These are phyloP conservation scores for Achlya hypogyna DNA, from an alignment of 352 stramenopile species.

Conservation along the genomic window DNA sequence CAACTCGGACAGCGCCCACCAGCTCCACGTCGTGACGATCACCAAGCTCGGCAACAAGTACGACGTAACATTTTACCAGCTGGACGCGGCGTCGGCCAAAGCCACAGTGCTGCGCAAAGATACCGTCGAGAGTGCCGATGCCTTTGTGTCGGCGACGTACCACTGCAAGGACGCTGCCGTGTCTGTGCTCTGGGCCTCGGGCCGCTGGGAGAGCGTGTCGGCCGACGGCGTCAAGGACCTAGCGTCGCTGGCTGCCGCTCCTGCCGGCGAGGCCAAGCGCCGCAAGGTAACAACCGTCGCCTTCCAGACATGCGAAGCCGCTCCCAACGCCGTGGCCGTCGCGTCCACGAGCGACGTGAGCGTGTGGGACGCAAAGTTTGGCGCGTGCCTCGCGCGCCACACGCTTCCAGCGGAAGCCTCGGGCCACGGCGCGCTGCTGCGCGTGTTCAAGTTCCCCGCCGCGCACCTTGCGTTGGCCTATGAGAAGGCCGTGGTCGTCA, in stretches of 20 bases:
- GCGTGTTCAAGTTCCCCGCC: not conserved
- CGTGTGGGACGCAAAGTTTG: conserved; percentile 15
- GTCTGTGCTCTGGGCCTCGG: conserved; percentile 8
- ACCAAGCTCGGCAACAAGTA: not conserved
- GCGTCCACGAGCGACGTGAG: not conserved
- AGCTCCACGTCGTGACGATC: conserved; percentile 1
- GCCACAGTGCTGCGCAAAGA: not conserved
- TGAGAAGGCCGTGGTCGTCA: not conserved
- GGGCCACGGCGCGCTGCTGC: not conserved
- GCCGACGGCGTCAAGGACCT: not conserved
- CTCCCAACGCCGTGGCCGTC: conserved; percentile 4
- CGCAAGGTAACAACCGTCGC: not conserved
- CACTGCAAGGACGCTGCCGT: not conserved
- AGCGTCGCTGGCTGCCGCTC: not conserved
- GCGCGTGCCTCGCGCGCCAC: not conserved
- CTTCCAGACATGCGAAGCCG: not conserved
- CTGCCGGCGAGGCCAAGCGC: not conserved
- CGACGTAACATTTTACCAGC: not conserved
- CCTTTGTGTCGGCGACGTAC: not conserved
- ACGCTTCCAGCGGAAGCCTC: not conserved
- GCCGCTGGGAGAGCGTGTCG: conserved; percentile 6
- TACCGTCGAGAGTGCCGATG: not conserved
- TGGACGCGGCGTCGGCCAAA: not conserved
- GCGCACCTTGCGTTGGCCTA: not conserved
- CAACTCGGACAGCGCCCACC: not conserved